phyloP scores from a whole-genome alignment of 768 basidiomycete genomes.

The Hypholoma sublateritium region DNA sequence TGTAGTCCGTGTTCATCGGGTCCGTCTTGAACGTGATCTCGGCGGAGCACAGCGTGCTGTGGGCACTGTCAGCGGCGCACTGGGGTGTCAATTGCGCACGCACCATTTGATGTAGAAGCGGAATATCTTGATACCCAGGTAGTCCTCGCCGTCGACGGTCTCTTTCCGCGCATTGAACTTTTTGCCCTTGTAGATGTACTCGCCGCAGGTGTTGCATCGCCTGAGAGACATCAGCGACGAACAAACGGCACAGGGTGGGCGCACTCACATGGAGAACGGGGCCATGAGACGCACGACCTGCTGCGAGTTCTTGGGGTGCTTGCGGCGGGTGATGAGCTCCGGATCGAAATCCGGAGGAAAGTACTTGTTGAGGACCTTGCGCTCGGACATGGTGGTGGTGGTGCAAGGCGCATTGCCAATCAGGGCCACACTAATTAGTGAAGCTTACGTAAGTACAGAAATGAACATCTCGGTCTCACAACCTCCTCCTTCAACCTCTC shows the following conservation, averaged over 20 bases:
- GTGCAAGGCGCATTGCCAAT: constrained; percentile 4
- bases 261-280: constrained; percentile 89
- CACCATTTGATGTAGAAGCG: constrained; percentile 92
- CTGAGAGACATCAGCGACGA: constrained; percentile 34
- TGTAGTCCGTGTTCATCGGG: constrained; percentile 94
- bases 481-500: constrained; percentile 5
- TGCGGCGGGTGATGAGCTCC: constrained; percentile 89
- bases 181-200: constrained; percentile 99
- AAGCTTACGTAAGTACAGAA: constrained; percentile 23
- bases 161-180: constrained; percentile 99
- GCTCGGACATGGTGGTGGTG: constrained; percentile 68
- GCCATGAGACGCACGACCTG: constrained; percentile 99
- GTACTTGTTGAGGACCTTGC: constrained; percentile 94
- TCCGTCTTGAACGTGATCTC: constrained; percentile 99
- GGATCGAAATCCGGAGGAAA: constrained; percentile 99
- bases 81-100: constrained; percentile 22
- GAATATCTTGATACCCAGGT: constrained; percentile 97
- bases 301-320: constrained; percentile 90
- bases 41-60: constrained; percentile 89
- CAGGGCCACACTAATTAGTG: constrained; percentile 15
- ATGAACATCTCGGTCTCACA: constrained; percentile 24
- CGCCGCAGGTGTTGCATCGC: constrained; percentile 94
- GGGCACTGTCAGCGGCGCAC: constrained; percentile 9
- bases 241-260: constrained; percentile 6
- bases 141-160: constrained; percentile 95